phyloP scores from a whole-genome alignment of 305 asterid species.

The Caryopteris hybrid region DNA sequence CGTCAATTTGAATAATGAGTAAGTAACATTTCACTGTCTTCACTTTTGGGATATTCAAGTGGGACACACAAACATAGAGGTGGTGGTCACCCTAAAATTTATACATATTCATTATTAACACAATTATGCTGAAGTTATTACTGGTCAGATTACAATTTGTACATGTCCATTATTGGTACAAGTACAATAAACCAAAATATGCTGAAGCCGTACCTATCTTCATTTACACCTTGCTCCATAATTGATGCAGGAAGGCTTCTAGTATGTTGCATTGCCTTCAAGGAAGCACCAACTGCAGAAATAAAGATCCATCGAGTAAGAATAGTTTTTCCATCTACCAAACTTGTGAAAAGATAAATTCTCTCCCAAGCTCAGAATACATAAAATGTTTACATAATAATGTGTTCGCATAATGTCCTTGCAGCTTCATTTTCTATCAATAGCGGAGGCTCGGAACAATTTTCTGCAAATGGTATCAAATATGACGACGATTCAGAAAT shows the following conservation, averaged over 20 bases:
- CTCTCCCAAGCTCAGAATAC: background rate
- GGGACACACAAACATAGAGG: too few species aligned
- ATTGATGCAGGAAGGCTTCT: constrained; percentile 40
- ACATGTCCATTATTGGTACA: background rate
- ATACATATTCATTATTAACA: too few species aligned
- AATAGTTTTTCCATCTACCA: background rate
- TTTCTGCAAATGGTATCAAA: constrained; percentile 25
- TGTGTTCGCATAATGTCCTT: background rate
- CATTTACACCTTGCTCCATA: constrained; percentile 1
- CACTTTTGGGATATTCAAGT: too few species aligned
- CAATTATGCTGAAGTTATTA: background rate
- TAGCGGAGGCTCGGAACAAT: constrained; percentile 40
- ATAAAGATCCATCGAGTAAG: constrained; percentile 41
- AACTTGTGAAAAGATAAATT: background rate
- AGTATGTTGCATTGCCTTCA: constrained; percentile 39
- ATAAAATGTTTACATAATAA: background rate
- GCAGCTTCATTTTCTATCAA: constrained; percentile 49
- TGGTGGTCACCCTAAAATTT: background rate
- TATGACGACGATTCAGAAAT: constrained; percentile 52
- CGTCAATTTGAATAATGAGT: constrained; percentile 36
- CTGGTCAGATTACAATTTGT: background rate
- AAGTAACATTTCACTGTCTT: constrained; percentile 1
- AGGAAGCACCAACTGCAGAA: constrained; percentile 34
- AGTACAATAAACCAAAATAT: background rate
- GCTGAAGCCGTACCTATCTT: background rate